These are phyloP conservation scores for Leishmania arabica DNA, from an alignment of 208 protist genomes.

Conservation along the genomic window DNA sequence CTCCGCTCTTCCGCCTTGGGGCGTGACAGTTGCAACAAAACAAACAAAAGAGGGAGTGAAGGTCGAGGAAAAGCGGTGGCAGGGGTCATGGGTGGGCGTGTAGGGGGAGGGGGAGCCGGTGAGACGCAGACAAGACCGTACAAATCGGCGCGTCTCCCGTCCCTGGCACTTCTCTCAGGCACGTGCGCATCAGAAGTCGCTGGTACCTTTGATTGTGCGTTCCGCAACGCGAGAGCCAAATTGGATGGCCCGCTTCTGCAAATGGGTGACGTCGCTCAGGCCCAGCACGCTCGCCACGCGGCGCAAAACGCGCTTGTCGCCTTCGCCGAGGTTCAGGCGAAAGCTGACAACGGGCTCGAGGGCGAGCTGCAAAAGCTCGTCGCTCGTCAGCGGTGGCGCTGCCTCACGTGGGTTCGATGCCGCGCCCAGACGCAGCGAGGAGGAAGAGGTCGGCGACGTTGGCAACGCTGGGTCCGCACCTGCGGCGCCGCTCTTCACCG, in stretches of 20 bases:
- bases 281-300: slow-evolving; percentile 82
- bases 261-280: slow-evolving; percentile 59
- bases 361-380: slow-evolving; percentile 44
- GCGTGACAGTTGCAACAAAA: not conserved
- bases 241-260: slow-evolving; percentile 97
- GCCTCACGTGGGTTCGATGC: not conserved
- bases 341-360: slow-evolving; percentile 73
- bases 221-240: slow-evolving; percentile 96
- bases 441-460: not conserved
- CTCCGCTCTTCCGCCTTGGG: not conserved
- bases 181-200: slow-evolving; percentile 10
- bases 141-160: not conserved
- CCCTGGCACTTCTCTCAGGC: not conserved
- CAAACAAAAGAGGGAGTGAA: not conserved
- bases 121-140: not conserved
- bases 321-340: slow-evolving; percentile 68
- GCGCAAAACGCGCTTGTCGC: slow-evolving; percentile 94
- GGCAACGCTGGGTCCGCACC: not conserved
- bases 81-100: not conserved
- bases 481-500: not conserved
- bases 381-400: slow-evolving; percentile 12
- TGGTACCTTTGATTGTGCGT: slow-evolving; percentile 44
- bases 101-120: not conserved
- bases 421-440: not conserved
- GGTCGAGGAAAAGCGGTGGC: no score